Percentiles rank a stretch among this genome's conserved stretches.
Conservation (phyloP, 345 rosid species). For the Isatis tinctoria region DNA sequence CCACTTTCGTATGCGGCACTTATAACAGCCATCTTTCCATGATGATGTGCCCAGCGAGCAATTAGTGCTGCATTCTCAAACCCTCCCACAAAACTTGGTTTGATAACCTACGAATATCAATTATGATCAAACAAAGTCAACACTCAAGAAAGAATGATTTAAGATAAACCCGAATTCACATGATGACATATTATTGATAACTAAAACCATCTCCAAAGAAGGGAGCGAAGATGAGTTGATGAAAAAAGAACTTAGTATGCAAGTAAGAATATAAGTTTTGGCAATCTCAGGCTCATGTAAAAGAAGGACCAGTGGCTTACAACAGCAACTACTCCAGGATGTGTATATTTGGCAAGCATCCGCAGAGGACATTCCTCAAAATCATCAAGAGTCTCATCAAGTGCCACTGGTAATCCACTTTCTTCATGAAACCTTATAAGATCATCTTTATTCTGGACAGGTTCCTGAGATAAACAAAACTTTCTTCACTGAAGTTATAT, state of each 20-base stretch:
- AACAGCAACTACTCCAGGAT: conserved; percentile 80
- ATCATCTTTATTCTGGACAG: conserved; percentile 69
- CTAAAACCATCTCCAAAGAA: background rate
- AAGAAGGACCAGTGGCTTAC: conserved; percentile 45
- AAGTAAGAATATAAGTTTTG: background rate
- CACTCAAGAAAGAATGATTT: background rate
- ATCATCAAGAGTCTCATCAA: conserved; percentile 82
- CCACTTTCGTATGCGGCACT: conserved; percentile 93
- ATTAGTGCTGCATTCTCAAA: conserved; percentile 74
- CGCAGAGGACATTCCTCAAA: conserved; percentile 48
- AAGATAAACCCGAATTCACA: background rate
- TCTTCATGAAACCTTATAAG: conserved; percentile 83
- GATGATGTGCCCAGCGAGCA: conserved; percentile 79
- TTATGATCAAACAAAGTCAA: conserved; percentile 8
- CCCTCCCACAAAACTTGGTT: conserved; percentile 89
- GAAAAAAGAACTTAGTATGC: background rate
- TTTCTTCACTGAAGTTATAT: conserved; percentile 7
- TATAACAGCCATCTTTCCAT: conserved; percentile 81
- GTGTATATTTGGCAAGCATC: conserved; percentile 56
- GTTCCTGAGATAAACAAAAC: conserved; percentile 60
- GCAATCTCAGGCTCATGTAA: conserved; percentile 9
- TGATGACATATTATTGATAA: conserved; percentile 1
- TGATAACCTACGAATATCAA: conserved; percentile 58
- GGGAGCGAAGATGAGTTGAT: background rate
- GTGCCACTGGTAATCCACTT: conserved; percentile 83